A percentile compares a stretch with the other conserved stretches of the same genome.
These are phyloP conservation scores for Alternaria burnsii DNA, from an alignment of 2,329 filamentous ascomycete species.

Conservation along the genomic window DNA sequence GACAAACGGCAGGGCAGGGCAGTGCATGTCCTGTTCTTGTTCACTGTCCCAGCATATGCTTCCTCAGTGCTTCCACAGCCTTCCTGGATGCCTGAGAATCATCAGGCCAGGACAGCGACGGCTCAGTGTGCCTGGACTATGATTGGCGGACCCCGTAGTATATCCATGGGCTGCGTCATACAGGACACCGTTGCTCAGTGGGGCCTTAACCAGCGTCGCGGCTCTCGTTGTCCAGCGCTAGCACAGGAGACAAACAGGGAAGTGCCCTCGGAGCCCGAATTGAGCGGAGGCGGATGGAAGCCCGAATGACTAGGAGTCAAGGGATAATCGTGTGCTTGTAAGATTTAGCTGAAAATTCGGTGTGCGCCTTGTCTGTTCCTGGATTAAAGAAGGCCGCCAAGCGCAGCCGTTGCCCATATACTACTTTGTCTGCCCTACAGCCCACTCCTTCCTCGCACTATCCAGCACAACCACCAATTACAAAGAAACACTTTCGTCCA, in stretches of 20 bases:
- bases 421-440: slow-evolving; percentile 7
- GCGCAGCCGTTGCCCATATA: slow-evolving; percentile 15
- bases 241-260: slow-evolving; percentile 19
- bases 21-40: slow-evolving; percentile 3
- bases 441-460: slow-evolving; percentile 5
- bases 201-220: slow-evolving; percentile 18
- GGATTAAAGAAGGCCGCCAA: slow-evolving; percentile 5
- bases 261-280: slow-evolving; percentile 17
- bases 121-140: not conserved
- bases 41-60: not conserved
- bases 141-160: slow-evolving; percentile 12
- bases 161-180: slow-evolving; percentile 15
- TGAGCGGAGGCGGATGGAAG: slow-evolving; percentile 11
- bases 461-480: slow-evolving; percentile 5
- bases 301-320: slow-evolving; percentile 16
- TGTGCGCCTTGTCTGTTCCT: slow-evolving; percentile 20
- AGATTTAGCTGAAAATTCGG: slow-evolving; percentile 19
- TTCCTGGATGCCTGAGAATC: slow-evolving; percentile 2
- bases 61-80: not conserved
- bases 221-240: slow-evolving; percentile 13
- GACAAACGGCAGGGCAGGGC: not conserved
- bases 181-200: slow-evolving; percentile 16
- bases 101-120: not conserved
- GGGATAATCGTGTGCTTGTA: slow-evolving; percentile 15
- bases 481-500: not conserved